phyloP scores from a whole-genome alignment of 345 rosid genomes.

The Syzygium jambos region DNA sequence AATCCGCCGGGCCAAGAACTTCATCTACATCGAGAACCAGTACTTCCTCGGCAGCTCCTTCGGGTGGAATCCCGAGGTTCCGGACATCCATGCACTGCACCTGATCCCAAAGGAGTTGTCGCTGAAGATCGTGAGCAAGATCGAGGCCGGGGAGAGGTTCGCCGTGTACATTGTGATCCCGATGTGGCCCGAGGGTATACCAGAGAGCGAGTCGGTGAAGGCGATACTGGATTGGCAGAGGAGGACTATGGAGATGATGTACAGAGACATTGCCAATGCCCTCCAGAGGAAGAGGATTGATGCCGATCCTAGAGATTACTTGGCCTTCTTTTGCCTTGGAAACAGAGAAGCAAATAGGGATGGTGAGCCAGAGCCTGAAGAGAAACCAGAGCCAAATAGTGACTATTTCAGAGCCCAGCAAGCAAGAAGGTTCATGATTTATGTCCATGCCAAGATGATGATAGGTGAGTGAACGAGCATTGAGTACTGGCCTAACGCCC shows the following conservation, averaged over 20 bases:
- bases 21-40: slow-evolving; percentile 82
- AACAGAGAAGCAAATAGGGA: slow-evolving; percentile 35
- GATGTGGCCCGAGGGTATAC: slow-evolving; percentile 84
- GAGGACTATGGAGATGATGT: slow-evolving; percentile 93
- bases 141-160: slow-evolving; percentile 66
- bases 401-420: slow-evolving; percentile 62
- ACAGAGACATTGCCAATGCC: slow-evolving; percentile 43
- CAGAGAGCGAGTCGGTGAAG: slow-evolving; percentile 58
- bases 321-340: slow-evolving; percentile 72
- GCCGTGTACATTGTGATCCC: slow-evolving; percentile 72
- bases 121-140: slow-evolving; percentile 65
- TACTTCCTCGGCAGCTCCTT: slow-evolving; percentile 80
- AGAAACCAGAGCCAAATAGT: slow-evolving; percentile 38
- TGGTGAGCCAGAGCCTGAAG: slow-evolving; percentile 35
- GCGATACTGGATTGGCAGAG: slow-evolving; percentile 89
- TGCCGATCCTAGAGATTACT: slow-evolving; percentile 52
- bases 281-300: slow-evolving; percentile 25
- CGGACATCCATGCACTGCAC: slow-evolving; percentile 53
- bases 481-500: no score
- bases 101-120: slow-evolving; percentile 78
- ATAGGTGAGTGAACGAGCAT: slow-evolving; percentile 32
- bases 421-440: slow-evolving; percentile 77
- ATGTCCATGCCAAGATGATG: slow-evolving; percentile 89
- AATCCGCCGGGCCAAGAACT: slow-evolving; percentile 68
- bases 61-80: slow-evolving; percentile 42